Base-by-base conservation (phyloP, 495 filamentous ascomycete species). In the Penicillium tannophilum region DNA sequence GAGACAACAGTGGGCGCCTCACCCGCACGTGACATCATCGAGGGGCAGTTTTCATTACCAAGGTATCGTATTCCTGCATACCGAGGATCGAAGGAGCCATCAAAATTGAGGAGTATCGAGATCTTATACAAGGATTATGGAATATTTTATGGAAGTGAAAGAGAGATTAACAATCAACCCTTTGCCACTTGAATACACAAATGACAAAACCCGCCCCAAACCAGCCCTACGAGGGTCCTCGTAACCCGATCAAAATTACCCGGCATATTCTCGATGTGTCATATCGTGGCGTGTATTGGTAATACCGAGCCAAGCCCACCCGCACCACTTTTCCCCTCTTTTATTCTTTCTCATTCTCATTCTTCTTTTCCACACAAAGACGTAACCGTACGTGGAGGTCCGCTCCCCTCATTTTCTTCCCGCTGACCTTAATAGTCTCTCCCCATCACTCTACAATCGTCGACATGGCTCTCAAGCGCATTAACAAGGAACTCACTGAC, bases 401-500 rank as follows among this genome's bases (percentile, higher is more conserved):
- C 33, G 35, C 42, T 33, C 42, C 51, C 54, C 23, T 9, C 26
- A 35, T 30, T 33, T 35, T 54, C 36, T 53, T 50, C 28, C 47
- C 46, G 30, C 56, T 60, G 41, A 59, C 52, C 54, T 12, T 28
- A 3, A 28, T 28, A 28, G 28, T 54, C 53, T 55, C 50, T 42
- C 50, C 42, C 45, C 26, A 46, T 55, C 50, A 54, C 46, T 35
- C 31, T 45, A 59, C 41, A 42, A 75, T 66, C 68, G 69, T 47
- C 76, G 76, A 68, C 67, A 98, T 98, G 94, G 94, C 94, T 80
- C 88, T 98, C 73, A 98, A 98, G 91, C 86, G 94, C 77, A 98
- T 98, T 82, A 97, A 97, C 87, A 98, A 98, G 88, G 94, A 98
- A 85, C 90, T 98, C 80, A 90, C 92, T 80, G 94, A 98, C 73